Evolutionary conservation across 2,329 filamentous ascomycete genomes (phyloP).

Genomic region (Pyricularia pennisetigena): DNA sequence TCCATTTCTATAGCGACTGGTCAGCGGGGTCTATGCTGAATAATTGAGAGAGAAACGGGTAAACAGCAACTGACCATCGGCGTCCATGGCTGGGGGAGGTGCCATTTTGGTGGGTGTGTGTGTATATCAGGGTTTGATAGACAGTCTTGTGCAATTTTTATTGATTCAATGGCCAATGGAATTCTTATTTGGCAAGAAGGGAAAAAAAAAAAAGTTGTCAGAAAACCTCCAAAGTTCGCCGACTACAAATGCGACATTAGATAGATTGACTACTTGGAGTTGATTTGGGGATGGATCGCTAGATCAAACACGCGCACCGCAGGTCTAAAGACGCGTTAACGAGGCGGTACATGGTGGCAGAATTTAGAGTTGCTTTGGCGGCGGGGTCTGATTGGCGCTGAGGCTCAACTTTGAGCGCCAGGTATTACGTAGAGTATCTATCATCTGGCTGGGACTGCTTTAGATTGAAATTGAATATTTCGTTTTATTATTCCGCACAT

Average conservation of each 20-base stretch:
- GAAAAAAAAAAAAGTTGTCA: not conserved
- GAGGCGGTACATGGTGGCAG: not conserved
- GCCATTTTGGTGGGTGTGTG: conserved; percentile 4
- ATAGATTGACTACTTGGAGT: not conserved
- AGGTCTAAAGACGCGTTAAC: not conserved
- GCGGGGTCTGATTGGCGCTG: not conserved
- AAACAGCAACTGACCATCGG: conserved; percentile 1
- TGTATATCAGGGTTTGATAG: too few relatives aligned
- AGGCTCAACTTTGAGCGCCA: not conserved
- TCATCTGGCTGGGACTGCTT: not conserved
- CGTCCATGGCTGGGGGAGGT: conserved; percentile 1
- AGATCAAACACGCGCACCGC: not conserved
- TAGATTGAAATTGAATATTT: not conserved
- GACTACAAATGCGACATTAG: not conserved
- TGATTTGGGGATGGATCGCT: not conserved
- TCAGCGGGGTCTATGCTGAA: conserved; percentile 11
- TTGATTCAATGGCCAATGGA: not conserved
- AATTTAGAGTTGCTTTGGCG: not conserved
- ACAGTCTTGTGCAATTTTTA: not conserved
- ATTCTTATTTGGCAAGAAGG: not conserved
- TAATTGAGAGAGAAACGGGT: not conserved
- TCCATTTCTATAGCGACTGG: conserved; percentile 31
- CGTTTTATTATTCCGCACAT: too few relatives aligned
- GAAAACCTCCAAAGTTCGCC: not conserved
- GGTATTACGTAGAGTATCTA: not conserved